These are phyloP conservation scores for Cryptosporidium ubiquitum DNA, from an alignment of 169 alveolate species.

Conservation along the genomic window DNA sequence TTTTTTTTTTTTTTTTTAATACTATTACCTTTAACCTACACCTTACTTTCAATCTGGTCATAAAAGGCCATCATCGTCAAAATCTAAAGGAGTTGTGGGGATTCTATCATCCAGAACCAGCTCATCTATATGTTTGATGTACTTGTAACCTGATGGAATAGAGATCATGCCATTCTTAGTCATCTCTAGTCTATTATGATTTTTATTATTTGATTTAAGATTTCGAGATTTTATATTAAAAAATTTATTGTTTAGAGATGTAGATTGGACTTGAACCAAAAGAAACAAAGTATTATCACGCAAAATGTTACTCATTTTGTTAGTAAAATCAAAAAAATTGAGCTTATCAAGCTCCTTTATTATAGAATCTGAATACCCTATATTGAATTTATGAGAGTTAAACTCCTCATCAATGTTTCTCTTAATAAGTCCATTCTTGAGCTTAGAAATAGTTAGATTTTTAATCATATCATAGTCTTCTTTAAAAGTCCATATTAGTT, in stretches of 20 bases:
- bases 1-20: too few species aligned
- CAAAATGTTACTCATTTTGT: background rate
- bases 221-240: background rate
- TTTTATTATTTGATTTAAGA: background rate
- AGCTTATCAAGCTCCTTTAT: background rate
- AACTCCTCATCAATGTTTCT: conserved; percentile 16
- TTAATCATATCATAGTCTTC: background rate
- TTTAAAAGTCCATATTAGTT: background rate
- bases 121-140: conserved; percentile 37
- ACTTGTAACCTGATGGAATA: conserved; percentile 17
- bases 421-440: background rate
- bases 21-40: too few species aligned
- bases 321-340: background rate
- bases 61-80: background rate
- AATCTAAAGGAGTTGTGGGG: conserved; percentile 1
- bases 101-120: conserved; percentile 42
- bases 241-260: background rate
- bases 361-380: background rate
- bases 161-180: background rate
- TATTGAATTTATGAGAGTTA: conserved; percentile 3
- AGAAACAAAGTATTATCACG: background rate
- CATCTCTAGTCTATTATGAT: background rate
- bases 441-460: conserved; percentile 10
- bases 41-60: too few species aligned
- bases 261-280: conserved; percentile 34